A percentile compares a stretch with the other conserved stretches of the same genome.
Conservation (phyloP, 2,329 filamentous ascomycete genomes). For the Alternaria atra region DNA sequence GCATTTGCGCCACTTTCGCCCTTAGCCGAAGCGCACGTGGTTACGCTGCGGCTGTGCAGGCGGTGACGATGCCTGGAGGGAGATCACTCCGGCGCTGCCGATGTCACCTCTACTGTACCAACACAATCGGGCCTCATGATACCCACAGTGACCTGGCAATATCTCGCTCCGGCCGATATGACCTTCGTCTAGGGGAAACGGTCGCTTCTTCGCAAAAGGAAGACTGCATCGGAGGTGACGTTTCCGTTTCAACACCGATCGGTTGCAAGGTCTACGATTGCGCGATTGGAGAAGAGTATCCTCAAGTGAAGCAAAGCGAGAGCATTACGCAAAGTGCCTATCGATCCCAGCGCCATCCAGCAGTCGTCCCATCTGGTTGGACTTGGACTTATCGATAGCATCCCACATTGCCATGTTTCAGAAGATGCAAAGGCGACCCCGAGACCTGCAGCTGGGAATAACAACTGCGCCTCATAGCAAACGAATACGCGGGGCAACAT, state of each 20-base stretch:
- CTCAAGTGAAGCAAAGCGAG: constrained; percentile 33
- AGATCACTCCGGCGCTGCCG: constrained; percentile 42
- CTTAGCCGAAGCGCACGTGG: constrained; percentile 21
- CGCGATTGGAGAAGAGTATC: constrained; percentile 40
- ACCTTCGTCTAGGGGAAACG: constrained; percentile 27
- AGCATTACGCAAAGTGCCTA: constrained; percentile 33
- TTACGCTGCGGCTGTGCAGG: constrained; percentile 39
- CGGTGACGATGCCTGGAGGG: constrained; percentile 24
- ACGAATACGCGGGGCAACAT: constrained; percentile 33
- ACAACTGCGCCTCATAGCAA: constrained; percentile 44
- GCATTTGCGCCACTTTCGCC: constrained; percentile 28
- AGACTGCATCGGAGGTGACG: constrained; percentile 22
- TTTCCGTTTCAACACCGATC: constrained; percentile 38
- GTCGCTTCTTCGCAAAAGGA: constrained; percentile 19
- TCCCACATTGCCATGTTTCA: constrained; percentile 45
- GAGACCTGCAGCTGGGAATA: constrained; percentile 29
- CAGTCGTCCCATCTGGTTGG: constrained; percentile 35
- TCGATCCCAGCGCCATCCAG: constrained; percentile 35
- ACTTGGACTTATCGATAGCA: constrained; percentile 44
- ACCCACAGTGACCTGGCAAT: constrained; percentile 11
- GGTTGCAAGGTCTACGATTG: constrained; percentile 23
- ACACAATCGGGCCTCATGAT: constrained; percentile 6
- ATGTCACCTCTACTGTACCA: constrained; percentile 18
- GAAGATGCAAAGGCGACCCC: constrained; percentile 39
- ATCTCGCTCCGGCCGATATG: constrained; percentile 31